Evolutionary conservation across 805 yeast species (phyloP), one percentile per base, ranked within the genome.

Genomic region (Diddensiella transvaalensis): DNA sequence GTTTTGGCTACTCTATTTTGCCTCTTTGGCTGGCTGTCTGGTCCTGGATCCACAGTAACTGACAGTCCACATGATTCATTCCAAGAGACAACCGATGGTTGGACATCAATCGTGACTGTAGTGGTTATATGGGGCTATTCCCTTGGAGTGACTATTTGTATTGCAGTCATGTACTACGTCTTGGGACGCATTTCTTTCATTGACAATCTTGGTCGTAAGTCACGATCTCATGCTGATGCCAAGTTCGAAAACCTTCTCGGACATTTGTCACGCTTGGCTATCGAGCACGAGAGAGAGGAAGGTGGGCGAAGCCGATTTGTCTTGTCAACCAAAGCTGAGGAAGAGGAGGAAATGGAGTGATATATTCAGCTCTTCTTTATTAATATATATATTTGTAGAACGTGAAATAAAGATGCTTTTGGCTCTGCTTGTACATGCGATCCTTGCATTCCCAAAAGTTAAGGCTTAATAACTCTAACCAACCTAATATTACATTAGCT

Each of bases 61-160:
- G 62, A 65, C 50, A 56, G 59, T 59, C 69, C 69, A 29, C 50
- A 53, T 32, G 64, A 61, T 45, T 41, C 49, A 45, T 63, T 89
- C 83, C 91, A 61, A 40, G 68, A 66, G 65, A 64, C 69, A 46
- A 46, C 64, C 42, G 93, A 87, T 75, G 89, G 89, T 83, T 85
- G 95, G 95, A 88, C 90, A 71, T 95, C 88, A 76, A 84, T 88
- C 62, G 96, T 88, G 65, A 82, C 96, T 53, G 95, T 88, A 67
- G 89, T 84, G 69, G 85, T 95, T 77, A 79, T 85, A 73, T 88
- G 93, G 93, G 74, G 86, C 69, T 88, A 86, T 90, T 87, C 96
- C 57, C 84, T 88, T 76, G 95, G 96, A 80, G 87, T 85, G 73
- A 87, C 88, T 87, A 87, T 95, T 78, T 82, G 83, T 75, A 73